Base-by-base conservation (phyloP, 2,329 filamentous ascomycete genomes). In the Cadophora sp. region DNA sequence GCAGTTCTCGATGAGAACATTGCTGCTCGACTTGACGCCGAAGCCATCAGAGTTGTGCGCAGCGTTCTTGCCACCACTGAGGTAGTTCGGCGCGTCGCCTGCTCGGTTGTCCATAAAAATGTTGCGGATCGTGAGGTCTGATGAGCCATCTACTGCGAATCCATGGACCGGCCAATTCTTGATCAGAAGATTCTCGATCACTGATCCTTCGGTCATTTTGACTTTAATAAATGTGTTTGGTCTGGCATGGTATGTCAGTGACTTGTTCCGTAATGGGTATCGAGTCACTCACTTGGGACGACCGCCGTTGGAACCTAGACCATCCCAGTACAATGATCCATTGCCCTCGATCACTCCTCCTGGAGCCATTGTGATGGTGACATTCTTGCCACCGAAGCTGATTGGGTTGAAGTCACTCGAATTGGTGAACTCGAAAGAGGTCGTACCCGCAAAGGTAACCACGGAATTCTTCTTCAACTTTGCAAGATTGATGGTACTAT, bases 401-500 rank as follows among this genome's bases (percentile, higher is more conserved):
- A 77, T 76, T 1, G 74, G 72, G 24, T 71, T 63, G 55, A 76
- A 77, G 1, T 26, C 50, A 27, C 66, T 73, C 12, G 61, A 68
- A 43, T 76, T 75, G 3, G 75, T 76, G 46, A 73, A 76, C 19
- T 53, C 75, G 58, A 77, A 76, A 3, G 76, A 75, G 14, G 89
- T 92, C 14, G 81, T 86, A 29, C 90, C 90, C 63, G 86, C 79
- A 79, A 92, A 92, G 68, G 85, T 87, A 69, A 91, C 82, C 29
- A 76, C 82, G 16, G 86, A 85, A 69, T 83, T 84, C 24, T 79
- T 76, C 19, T 82, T 81, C 55, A 89, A 79, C 37, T 81, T 79
- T 9, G 86, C 84, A 61, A 90, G 76, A 73, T 89, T 85, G 2
- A 91, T 83, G 6, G 85, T 88, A 31, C 80, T 79, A 29, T 85